These are phyloP conservation scores for Borovskyia barvae DNA, from an alignment of 208 protist genomes.

Conservation along the genomic window DNA sequence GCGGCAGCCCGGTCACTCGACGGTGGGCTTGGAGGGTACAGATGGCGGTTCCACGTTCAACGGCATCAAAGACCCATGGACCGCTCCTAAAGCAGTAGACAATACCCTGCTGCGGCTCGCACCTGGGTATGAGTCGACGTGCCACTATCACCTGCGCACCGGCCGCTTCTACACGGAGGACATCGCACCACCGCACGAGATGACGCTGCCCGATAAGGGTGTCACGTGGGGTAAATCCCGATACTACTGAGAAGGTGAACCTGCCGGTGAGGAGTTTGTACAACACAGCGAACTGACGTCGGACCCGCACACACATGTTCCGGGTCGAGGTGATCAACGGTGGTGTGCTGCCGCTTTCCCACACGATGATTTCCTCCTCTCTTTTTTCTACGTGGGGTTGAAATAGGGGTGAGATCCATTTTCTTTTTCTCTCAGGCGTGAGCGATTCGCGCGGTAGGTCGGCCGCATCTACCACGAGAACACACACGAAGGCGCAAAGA, in stretches of 20 bases:
- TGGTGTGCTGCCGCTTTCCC: no score
- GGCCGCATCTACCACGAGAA: no score
- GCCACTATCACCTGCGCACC: constrained; percentile 76
- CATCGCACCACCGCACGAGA: constrained; percentile 49
- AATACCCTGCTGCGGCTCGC: constrained; percentile 71
- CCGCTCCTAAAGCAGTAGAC: constrained; percentile 50
- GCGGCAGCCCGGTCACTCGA: constrained; percentile 51
- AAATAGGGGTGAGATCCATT: not conserved
- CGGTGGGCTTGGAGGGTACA: constrained; percentile 35
- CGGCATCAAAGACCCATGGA: constrained; percentile 49
- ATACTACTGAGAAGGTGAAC: constrained; percentile 37
- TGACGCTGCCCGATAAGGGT: constrained; percentile 66
- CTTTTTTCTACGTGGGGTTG: not conserved
- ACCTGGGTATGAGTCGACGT: constrained; percentile 74
- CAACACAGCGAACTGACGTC: not conserved
- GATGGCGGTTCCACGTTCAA: constrained; percentile 61
- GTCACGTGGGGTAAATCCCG: constrained; percentile 64
- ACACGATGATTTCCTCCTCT: not conserved
- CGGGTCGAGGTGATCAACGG: no score
- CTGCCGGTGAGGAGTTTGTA: not conserved
- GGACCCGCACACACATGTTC: no score
- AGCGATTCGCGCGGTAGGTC: no score
- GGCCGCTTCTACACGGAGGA: constrained; percentile 73
- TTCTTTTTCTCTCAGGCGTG: not conserved
- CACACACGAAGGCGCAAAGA: no score